phyloP scores from a whole-genome alignment of 257 asterid species.

The Solanum pennellii region DNA sequence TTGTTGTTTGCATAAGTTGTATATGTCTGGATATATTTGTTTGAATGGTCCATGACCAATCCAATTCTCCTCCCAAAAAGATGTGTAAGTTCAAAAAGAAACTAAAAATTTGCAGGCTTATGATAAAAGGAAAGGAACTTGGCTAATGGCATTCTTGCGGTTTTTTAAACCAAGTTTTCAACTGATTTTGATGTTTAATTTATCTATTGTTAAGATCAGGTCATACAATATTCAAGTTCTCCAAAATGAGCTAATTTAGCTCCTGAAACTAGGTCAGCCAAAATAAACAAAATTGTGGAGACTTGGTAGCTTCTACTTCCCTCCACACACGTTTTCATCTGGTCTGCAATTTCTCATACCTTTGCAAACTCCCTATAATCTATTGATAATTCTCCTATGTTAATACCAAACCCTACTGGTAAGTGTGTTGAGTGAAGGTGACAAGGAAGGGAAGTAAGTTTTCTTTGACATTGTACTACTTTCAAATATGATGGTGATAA shows the following conservation, averaged over 20 bases:
- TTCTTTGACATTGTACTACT: background rate
- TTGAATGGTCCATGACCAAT: background rate
- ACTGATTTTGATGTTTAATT: background rate
- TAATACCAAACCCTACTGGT: background rate
- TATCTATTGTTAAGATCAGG: background rate
- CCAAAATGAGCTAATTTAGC: background rate
- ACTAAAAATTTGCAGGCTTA: background rate
- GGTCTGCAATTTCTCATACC: background rate
- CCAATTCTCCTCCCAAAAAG: background rate
- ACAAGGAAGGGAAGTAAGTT: background rate
- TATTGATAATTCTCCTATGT: background rate
- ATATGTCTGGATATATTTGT: background rate
- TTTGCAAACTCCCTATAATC: too few relatives aligned
- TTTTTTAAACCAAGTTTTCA: background rate
- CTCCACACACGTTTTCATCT: background rate
- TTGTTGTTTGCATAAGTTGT: background rate
- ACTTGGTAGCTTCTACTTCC: background rate
- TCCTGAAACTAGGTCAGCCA: background rate
- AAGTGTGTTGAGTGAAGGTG: background rate
- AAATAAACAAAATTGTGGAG: background rate
- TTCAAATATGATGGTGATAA: background rate
- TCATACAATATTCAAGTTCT: background rate
- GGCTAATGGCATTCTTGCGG: background rate
- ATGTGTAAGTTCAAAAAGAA: background rate
- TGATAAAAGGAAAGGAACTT: background rate